Percentiles rank a stretch among this genome's conserved stretches.
Conservation (phyloP, 495 filamentous ascomycete species). For the Aspergillus mulundensis region DNA sequence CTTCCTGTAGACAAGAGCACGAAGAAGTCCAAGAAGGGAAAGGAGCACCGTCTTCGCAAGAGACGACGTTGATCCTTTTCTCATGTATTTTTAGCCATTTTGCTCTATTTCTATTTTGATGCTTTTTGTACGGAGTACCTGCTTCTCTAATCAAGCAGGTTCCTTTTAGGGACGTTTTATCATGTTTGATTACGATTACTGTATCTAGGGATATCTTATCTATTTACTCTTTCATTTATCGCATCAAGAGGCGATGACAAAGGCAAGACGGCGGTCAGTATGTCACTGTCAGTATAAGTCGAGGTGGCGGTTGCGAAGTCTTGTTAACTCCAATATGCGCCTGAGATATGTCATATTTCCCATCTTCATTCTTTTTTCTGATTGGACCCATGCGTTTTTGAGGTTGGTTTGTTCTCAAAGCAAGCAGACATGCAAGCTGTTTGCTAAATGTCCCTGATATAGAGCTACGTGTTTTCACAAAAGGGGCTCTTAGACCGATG, state of each 20-base stretch:
- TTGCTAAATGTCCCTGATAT: no score
- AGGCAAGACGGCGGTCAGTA: neutral
- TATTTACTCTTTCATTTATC: no score
- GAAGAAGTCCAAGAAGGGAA: conserved; percentile 71
- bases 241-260: neutral
- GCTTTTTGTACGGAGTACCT: conserved; percentile 1
- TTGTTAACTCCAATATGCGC: neutral
- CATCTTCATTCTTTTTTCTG: neutral
- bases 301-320: no score
- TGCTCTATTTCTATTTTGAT: conserved; percentile 6
- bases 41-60: conserved; percentile 54
- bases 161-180: neutral
- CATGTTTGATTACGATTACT: neutral
- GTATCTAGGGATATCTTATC: neutral
- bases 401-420: conserved; percentile 5
- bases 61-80: conserved; percentile 30
- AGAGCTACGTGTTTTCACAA: neutral
- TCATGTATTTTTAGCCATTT: conserved; percentile 3
- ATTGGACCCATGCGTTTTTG: neutral
- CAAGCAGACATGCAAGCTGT: conserved; percentile 2
- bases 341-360: neutral
- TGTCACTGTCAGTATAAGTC: no score
- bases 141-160: neutral
- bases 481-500: neutral
- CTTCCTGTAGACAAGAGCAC: conserved; percentile 77